A percentile compares a stretch with the other conserved stretches of the same genome.
Conservation (phyloP, 2,329 filamentous ascomycete genomes). For the Aspergillus clavatus region DNA sequence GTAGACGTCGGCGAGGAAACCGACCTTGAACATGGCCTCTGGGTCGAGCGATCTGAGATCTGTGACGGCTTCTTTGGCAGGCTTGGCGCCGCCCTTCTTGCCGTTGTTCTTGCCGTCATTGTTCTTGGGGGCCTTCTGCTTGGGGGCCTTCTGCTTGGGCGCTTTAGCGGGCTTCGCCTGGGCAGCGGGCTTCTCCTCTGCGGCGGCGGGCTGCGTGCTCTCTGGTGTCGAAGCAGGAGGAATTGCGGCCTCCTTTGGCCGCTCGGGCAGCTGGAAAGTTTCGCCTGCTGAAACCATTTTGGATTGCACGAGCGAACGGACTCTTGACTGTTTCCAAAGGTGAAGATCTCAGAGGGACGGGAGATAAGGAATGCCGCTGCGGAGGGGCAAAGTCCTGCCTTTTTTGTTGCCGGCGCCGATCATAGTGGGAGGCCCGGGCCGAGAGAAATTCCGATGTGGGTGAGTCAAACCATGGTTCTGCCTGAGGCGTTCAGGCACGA, state of each 20-base stretch:
- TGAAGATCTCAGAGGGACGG: not conserved
- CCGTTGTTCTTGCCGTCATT: constrained; percentile 23
- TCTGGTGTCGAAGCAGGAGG: not conserved
- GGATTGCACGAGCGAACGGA: not conserved
- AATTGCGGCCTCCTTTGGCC: not conserved
- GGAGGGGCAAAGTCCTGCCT: not conserved
- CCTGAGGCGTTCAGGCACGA: not conserved
- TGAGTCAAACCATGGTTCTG: not conserved
- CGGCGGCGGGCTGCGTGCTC: not conserved
- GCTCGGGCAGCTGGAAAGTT: not conserved
- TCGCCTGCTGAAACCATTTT: not conserved
- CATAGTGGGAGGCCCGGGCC: not conserved
- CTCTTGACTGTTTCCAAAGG: not conserved
- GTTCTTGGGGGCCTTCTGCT: constrained; percentile 22
- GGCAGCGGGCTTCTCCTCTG: not conserved
- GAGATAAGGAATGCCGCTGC: not conserved
- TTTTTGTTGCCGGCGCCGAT: not conserved
- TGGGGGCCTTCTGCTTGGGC: not conserved
- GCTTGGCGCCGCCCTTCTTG: constrained; percentile 19
- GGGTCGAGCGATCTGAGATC: constrained; percentile 33
- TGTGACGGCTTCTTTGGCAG: constrained; percentile 38
- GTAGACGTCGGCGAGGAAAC: constrained; percentile 69
- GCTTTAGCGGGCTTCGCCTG: not conserved
- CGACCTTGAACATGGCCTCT: constrained; percentile 72
- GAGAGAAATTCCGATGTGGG: not conserved